These are phyloP conservation scores for Arctostaphylos glauca DNA, from an alignment of 148 eudicot genomes.

Conservation along the genomic window DNA sequence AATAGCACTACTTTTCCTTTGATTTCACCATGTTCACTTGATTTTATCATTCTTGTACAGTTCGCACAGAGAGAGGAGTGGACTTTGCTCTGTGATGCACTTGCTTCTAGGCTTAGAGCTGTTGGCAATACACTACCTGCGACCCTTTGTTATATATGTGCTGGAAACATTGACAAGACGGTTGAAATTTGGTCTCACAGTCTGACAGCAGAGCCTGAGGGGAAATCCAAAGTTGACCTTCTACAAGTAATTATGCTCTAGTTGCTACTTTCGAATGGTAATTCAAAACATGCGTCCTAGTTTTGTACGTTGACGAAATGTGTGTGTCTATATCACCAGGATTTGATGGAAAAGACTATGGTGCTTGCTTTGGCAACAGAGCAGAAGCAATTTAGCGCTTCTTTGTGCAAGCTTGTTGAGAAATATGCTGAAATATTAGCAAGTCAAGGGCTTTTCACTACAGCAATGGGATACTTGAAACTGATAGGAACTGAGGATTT, in stretches of 20 bases:
- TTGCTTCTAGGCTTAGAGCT: slow-evolving; percentile 79
- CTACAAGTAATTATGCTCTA: slow-evolving; percentile 56
- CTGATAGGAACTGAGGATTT: slow-evolving; percentile 77
- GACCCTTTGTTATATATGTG: slow-evolving; percentile 91
- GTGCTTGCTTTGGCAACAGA: slow-evolving; percentile 93
- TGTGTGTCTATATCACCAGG: slow-evolving; percentile 38
- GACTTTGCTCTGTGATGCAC: slow-evolving; percentile 79
- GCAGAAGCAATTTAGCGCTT: slow-evolving; percentile 82
- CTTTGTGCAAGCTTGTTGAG: slow-evolving; percentile 89
- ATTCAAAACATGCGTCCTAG: background rate
- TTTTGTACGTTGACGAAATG: background rate
- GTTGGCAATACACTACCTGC: slow-evolving; percentile 83
- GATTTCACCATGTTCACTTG: background rate
- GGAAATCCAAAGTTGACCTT: slow-evolving; percentile 78
- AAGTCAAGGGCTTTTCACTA: slow-evolving; percentile 91
- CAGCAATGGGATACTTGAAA: slow-evolving; percentile 87
- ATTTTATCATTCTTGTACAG: slow-evolving; percentile 36
- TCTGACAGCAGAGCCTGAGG: slow-evolving; percentile 61
- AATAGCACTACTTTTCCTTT: background rate
- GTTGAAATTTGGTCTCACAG: slow-evolving; percentile 84
- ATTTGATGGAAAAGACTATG: slow-evolving; percentile 96
- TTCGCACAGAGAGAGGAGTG: slow-evolving; percentile 90
- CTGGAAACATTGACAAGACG: slow-evolving; percentile 91
- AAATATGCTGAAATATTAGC: slow-evolving; percentile 96
- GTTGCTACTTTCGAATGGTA: background rate